Evolutionary conservation across 306 rosid genomes (phyloP), one percentile per base, ranked within the genome.

Genomic region (Acacia melanoxylon): DNA sequence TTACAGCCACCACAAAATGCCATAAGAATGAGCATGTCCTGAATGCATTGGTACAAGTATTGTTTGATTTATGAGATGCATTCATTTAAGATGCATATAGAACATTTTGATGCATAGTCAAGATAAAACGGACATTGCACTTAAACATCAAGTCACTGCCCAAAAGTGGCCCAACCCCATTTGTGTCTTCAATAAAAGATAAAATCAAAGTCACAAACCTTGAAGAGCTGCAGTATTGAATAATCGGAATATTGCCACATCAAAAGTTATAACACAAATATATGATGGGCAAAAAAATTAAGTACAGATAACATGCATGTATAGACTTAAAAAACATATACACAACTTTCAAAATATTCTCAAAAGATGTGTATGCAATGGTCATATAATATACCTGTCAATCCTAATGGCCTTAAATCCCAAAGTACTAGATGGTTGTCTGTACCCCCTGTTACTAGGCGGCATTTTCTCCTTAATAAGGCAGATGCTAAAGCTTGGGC

Each of bases 341-440:
- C 52, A 4, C 6, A 81, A 75, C 76, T 40, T 12, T n/a, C 48
- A 68, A 78, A 33, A 67, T 20, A 54, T 19, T 19, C 74, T 66
- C 29, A 29, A 81, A 76, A 76, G 6, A 65, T 33, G 15, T 33
- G 12, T 33, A 35, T 9, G 45, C 10, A 3, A 76, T 3, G 5
- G 27, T 41, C 37, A 69, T 54, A 58, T 48, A 83, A 37, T 37
- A 77, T 86, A 95, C 99, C 99, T 89, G 98, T 83, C 88, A 95
- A 86, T 37, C 97, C 97, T 62, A 91, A 67, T 62, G 98, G 90
- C 86, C 98, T 95, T 76, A 95, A 87, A 90, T 95, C 98, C 99
- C 98, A 95, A 65, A 95, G 98, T 61, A 95, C 10, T 88, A 95
- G 85, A 88, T 95, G 99, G 80, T 93, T 95, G 86, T 95, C 99